A percentile compares a stretch with the other conserved stretches of the same genome.
Evolutionary conservation across 1,284 basidiomycete species (phyloP).

Genomic region (Tausonia pullulans): DNA sequence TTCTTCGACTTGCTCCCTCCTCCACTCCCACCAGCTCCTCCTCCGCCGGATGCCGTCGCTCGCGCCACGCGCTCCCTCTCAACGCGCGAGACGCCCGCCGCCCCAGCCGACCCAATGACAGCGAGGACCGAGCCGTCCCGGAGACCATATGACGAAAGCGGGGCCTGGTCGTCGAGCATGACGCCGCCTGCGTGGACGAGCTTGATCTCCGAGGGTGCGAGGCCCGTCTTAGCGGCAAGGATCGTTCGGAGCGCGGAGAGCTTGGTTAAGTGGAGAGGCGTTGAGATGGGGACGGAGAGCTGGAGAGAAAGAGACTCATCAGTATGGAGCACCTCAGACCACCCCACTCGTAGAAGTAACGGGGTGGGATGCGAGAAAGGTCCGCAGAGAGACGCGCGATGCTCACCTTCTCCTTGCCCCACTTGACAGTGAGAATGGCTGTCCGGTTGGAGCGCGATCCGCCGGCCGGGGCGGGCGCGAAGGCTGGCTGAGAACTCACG

Average conservation of each 20-base stretch:
- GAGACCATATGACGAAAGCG: constrained; percentile 21
- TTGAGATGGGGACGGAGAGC: background rate
- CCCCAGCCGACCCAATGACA: constrained; percentile 16
- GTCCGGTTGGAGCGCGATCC: background rate
- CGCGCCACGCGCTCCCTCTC: constrained; percentile 17
- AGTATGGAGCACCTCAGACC: background rate
- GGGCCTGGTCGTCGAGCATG: constrained; percentile 21
- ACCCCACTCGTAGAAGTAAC: background rate
- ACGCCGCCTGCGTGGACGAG: constrained; percentile 22
- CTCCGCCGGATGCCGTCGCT: background rate
- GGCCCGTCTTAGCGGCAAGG: constrained; percentile 1
- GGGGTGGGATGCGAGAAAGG: background rate
- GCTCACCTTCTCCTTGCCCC: constrained; percentile 11
- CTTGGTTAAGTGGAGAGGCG: background rate
- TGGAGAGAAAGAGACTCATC: background rate
- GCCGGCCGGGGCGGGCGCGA: too few relatives aligned
- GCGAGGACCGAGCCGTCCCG: constrained; percentile 1
- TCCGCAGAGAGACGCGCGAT: background rate
- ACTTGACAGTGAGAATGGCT: constrained; percentile 7
- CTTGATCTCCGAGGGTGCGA: constrained; percentile 11
- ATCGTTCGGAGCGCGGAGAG: constrained; percentile 5
- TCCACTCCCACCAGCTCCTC: background rate
- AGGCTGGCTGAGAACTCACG: too few relatives aligned
- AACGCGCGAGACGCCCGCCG: constrained; percentile 5
- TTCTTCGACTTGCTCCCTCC: constrained; percentile 2